Conservation (phyloP, 2,329 filamentous ascomycete genomes). For the Monilinia vaccinii-corymbosi region DNA sequence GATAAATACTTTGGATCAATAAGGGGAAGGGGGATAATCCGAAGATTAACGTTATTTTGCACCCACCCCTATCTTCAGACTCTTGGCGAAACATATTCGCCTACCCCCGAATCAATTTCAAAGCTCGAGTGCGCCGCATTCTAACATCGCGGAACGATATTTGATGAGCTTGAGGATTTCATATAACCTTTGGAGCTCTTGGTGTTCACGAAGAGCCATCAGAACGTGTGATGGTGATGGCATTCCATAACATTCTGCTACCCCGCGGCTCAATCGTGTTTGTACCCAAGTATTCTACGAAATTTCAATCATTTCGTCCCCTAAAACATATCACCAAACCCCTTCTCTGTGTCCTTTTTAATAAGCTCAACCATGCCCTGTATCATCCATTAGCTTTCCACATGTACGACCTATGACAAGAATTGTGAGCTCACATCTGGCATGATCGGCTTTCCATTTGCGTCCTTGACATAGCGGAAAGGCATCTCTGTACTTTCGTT, state of each 20-base stretch:
- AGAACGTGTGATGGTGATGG: not conserved
- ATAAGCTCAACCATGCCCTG: conserved; percentile 90
- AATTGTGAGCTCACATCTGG: conserved; percentile 54
- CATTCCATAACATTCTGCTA: not conserved
- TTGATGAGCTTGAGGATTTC: not conserved
- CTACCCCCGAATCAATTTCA: not conserved
- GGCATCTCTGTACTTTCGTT: conserved; percentile 97
- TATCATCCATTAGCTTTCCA: conserved; percentile 5
- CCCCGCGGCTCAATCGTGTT: not conserved
- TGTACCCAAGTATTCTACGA: not conserved
- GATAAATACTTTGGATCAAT: too few species aligned
- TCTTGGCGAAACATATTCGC: conserved; percentile 1
- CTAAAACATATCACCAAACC: conserved; percentile 77
- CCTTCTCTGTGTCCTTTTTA: conserved; percentile 86
- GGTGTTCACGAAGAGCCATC: not conserved
- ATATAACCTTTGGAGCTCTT: not conserved
- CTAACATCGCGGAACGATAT: not conserved
- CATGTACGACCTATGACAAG: conserved; percentile 13
- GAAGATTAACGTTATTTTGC: too few species aligned
- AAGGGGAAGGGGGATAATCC: too few species aligned
- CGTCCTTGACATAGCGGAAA: conserved; percentile 81
- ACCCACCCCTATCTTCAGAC: conserved; percentile 1
- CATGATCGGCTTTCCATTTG: conserved; percentile 77
- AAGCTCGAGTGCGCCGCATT: conserved; percentile 1
- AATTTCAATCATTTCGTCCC: not conserved